Conservation (phyloP, 1,284 basidiomycete species). For the Ustilago shanxiensis region DNA sequence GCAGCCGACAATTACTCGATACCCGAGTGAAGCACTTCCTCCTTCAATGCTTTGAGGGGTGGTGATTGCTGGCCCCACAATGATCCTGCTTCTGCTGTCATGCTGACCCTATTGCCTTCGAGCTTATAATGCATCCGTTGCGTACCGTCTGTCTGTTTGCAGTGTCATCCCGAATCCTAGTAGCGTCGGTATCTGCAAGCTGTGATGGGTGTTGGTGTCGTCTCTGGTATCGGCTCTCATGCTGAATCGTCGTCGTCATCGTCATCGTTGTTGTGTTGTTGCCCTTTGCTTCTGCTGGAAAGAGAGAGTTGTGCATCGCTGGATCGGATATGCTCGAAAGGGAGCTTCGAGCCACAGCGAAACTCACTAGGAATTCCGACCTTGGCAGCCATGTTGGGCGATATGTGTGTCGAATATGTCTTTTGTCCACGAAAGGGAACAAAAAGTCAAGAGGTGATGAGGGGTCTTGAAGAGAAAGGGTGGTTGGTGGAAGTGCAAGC, state of each 20-base stretch:
- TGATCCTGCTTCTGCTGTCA: neutral
- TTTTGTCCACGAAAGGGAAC: constrained; percentile 48
- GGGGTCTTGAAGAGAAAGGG: constrained; percentile 51
- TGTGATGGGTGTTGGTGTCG: constrained; percentile 3
- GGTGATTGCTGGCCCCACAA: too few relatives aligned
- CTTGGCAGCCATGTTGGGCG: constrained; percentile 61
- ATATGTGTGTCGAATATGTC: constrained; percentile 40
- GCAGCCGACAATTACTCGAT: too few relatives aligned
- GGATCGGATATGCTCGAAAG: neutral
- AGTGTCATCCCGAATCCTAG: too few relatives aligned
- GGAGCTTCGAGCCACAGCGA: constrained; percentile 18
- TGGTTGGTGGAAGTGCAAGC: constrained; percentile 47
- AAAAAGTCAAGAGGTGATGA: constrained; percentile 43
- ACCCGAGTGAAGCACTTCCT: too few relatives aligned
- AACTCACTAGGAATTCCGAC: constrained; percentile 67
- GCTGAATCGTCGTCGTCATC: constrained; percentile 11
- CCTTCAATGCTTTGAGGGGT: too few relatives aligned
- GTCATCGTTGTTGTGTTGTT: constrained; percentile 10
- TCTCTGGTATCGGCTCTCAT: neutral
- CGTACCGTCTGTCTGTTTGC: too few relatives aligned
- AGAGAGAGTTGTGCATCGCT: constrained; percentile 29
- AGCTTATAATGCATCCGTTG: too few relatives aligned
- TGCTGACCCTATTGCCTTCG: too few relatives aligned
- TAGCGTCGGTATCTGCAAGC: neutral
- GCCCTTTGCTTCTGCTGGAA: constrained; percentile 8